Percentiles rank a stretch among this genome's conserved stretches.
Conservation (phyloP, 768 basidiomycete genomes). For the Suillus tomentosus region DNA sequence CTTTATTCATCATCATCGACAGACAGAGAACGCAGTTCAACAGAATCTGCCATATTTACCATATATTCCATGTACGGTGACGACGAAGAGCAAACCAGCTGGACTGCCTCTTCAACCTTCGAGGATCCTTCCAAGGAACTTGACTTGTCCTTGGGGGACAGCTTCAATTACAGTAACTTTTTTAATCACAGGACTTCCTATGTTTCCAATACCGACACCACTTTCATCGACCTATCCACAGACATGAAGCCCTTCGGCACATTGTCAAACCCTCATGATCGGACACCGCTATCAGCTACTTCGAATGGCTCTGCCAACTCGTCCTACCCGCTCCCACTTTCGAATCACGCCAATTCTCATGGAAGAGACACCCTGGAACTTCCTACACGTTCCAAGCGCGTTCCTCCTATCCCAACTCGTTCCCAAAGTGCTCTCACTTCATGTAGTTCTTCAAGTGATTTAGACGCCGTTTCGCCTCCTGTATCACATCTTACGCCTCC, state of each 20-base stretch:
- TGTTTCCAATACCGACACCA: slow-evolving; percentile 26
- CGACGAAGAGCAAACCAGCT: slow-evolving; percentile 49
- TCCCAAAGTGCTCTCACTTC: slow-evolving; percentile 31
- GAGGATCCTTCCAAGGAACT: slow-evolving; percentile 41
- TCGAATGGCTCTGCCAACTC: slow-evolving; percentile 30
- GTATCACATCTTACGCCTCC: slow-evolving; percentile 26
- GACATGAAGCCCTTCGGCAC: slow-evolving; percentile 26
- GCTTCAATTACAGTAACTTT: slow-evolving; percentile 37
- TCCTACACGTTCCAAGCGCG: slow-evolving; percentile 30
- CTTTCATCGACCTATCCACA: slow-evolving; percentile 32
- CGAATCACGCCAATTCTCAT: slow-evolving; percentile 20
- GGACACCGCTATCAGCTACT: slow-evolving; percentile 23
- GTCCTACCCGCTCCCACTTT: slow-evolving; percentile 22
- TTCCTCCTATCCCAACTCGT: slow-evolving; percentile 20
- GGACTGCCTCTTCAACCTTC: slow-evolving; percentile 42
- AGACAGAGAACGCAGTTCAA: slow-evolving; percentile 54
- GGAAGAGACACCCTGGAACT: slow-evolving; percentile 22
- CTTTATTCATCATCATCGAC: slow-evolving; percentile 32
- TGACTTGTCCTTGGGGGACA: slow-evolving; percentile 35
- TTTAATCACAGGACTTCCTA: slow-evolving; percentile 25
- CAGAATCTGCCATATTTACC: slow-evolving; percentile 77
- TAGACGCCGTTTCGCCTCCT: slow-evolving; percentile 22
- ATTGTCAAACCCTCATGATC: slow-evolving; percentile 24
- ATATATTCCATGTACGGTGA: slow-evolving; percentile 89
- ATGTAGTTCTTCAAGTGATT: slow-evolving; percentile 26